Evolutionary conservation across 176 grass and related monocot genomes (phyloP), one percentile per base, ranked within the genome.

Genomic region (Musa itinerans): DNA sequence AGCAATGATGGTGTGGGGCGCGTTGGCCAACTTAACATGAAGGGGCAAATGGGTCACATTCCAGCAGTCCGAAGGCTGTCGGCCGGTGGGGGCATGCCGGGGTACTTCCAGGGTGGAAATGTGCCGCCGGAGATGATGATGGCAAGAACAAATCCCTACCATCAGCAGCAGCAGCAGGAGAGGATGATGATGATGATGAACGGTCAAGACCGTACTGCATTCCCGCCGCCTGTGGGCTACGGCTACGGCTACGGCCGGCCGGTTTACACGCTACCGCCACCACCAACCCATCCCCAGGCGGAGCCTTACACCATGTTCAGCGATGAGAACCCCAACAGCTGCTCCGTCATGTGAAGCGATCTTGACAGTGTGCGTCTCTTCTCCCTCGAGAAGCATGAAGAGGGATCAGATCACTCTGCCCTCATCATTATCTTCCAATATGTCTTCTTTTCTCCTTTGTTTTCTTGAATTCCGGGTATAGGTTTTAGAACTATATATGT

Each of bases 311-410:
- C 57, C 21, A 53, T 80, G 55, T 80, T 80, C 78, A 80, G 78
- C 17, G 78, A 80, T 63, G 78, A 80, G 48, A 80, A 80, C 69
- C 69, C 78, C 54, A 80, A 80, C 14, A 54, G 78, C 69, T 80
- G 78, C 69, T 80, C 78, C 12, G 34, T 80, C 7, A 80, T 80
- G 78, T 80, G 65, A 79, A 43, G 68, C 21, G 53, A 65, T 2
- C 8, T 13, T 52, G 22, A 15, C 57, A 73, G 53, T 29, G 34
- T 43, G 34, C 26, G 26, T 43, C 34, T 43, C 34, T 43, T 43
- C 34, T 43, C 34, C 34, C 34, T 43, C 34, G 19, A 17, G 7
- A 17, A 61, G n/a, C 16, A 43, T 7, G 57, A n/a, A 61, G 57
- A 61, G 34, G 34, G 4, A 43, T 43, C 34, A 43, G 4, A 43